These are phyloP conservation scores for Globisporangium apiculatum DNA, from an alignment of 352 stramenopile species.

Conservation along the genomic window DNA sequence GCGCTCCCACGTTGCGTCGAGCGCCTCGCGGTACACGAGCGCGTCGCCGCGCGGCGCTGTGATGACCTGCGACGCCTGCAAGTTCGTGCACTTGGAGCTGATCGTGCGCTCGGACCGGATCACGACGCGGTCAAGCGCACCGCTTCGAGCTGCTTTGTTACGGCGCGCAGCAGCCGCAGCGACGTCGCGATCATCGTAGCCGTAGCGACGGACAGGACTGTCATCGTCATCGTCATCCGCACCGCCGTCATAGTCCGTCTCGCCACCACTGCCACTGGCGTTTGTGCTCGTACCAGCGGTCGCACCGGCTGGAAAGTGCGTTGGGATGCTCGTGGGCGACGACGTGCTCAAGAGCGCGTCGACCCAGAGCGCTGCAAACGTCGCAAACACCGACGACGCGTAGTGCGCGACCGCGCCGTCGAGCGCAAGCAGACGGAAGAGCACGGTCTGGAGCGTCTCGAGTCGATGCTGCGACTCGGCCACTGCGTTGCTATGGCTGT, in stretches of 20 bases:
- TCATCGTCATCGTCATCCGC: too few relatives aligned
- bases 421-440: slow-evolving; percentile 41
- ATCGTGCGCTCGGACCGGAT: slow-evolving; percentile 73
- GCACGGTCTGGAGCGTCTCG: slow-evolving; percentile 34
- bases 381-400: slow-evolving; percentile 54
- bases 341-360: slow-evolving; percentile 54
- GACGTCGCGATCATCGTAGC: too few relatives aligned
- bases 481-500: not conserved
- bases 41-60: slow-evolving; percentile 39
- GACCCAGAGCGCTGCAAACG: slow-evolving; percentile 62
- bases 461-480: slow-evolving; percentile 16
- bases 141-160: slow-evolving; percentile 4
- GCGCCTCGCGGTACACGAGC: slow-evolving; percentile 62
- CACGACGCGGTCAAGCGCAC: slow-evolving; percentile 27
- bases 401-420: slow-evolving; percentile 65
- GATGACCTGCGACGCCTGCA: slow-evolving; percentile 72
- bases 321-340: slow-evolving; percentile 62
- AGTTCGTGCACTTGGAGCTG: slow-evolving; percentile 77
- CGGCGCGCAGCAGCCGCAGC: too few relatives aligned
- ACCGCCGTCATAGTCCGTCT: too few relatives aligned
- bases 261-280: not conserved
- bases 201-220: too few relatives aligned
- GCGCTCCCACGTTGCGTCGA: slow-evolving; percentile 59
- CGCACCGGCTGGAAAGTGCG: slow-evolving; percentile 48
- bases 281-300: slow-evolving; percentile 8